Evolutionary conservation across 106 monocot species (phyloP).

Genomic region (Vanilla planifolia): DNA sequence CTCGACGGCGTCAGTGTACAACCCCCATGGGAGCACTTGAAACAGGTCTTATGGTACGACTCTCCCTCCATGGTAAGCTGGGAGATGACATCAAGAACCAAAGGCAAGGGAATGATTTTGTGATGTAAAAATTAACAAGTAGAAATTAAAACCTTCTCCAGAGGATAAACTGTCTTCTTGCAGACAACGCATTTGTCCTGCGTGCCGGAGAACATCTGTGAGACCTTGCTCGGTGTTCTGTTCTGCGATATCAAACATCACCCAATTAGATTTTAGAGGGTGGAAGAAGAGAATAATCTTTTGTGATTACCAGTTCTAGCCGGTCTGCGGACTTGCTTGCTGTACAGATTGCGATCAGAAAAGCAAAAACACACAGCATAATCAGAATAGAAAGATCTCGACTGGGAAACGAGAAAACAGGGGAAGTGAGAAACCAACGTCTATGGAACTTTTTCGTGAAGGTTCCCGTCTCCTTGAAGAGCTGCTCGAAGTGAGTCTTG

Average conservation of each 20-base stretch:
- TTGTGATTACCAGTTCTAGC: neutral
- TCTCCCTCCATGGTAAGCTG: conserved; percentile 57
- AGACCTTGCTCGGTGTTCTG: conserved; percentile 48
- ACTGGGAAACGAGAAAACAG: neutral
- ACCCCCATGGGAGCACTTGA: conserved; percentile 70
- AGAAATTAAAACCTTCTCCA: conserved; percentile 44
- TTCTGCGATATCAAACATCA: conserved; percentile 11
- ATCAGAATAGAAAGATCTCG: too few species aligned
- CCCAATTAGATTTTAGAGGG: too few species aligned
- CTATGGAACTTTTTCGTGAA: conserved; percentile 66
- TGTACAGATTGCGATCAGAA: neutral
- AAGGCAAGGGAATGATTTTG: too few species aligned
- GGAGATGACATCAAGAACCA: too few species aligned
- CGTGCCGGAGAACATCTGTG: conserved; percentile 53
- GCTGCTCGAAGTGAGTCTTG: conserved; percentile 78
- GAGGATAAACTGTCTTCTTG: conserved; percentile 59
- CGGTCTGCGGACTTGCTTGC: neutral
- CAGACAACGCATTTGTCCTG: conserved; percentile 65
- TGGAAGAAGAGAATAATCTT: too few species aligned
- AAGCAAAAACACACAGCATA: too few species aligned
- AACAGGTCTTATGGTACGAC: conserved; percentile 65
- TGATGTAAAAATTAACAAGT: too few species aligned
- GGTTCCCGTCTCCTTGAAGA: conserved; percentile 73
- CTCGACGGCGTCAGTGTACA: conserved; percentile 58
- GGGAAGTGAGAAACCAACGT: conserved; percentile 16